These are phyloP conservation scores for Lepidium didymum DNA, from an alignment of 345 rosid genomes.

Conservation along the genomic window DNA sequence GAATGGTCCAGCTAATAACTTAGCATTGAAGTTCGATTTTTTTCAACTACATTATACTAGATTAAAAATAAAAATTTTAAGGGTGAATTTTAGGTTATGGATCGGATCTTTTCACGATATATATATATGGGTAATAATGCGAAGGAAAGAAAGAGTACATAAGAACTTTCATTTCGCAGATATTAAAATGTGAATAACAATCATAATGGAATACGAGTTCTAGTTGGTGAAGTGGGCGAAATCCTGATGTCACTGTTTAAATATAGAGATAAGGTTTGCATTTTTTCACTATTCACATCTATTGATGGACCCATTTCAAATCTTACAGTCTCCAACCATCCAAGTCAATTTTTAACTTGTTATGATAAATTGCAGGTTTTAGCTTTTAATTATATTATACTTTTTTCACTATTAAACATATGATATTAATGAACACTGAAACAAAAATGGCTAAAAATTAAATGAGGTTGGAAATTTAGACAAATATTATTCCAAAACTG, in stretches of 20 bases:
- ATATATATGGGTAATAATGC: constrained; percentile 1
- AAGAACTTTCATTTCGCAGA: not conserved
- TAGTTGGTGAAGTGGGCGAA: constrained; percentile 29
- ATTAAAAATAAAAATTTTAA: too few species aligned
- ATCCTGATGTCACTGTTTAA: not conserved
- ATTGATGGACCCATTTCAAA: constrained; percentile 16
- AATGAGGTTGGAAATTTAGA: too few species aligned
- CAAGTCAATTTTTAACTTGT: not conserved
- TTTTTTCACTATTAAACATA: too few species aligned
- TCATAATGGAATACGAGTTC: constrained; percentile 4
- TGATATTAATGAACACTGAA: too few species aligned
- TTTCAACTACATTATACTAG: too few species aligned
- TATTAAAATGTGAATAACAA: constrained; percentile 2
- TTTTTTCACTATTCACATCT: not conserved
- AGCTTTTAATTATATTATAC: not conserved
- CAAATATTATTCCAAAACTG: too few species aligned
- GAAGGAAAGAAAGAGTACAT: not conserved
- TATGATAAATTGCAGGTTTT: not conserved
- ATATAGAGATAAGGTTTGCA: not conserved
- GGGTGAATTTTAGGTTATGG: too few species aligned
- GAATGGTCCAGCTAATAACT: too few species aligned
- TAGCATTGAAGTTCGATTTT: too few species aligned
- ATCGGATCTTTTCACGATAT: too few species aligned
- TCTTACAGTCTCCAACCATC: not conserved
- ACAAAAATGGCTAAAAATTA: too few species aligned